Base-by-base conservation (phyloP, 2,329 filamentous ascomycete species). In the Ophiostoma australiae region DNA sequence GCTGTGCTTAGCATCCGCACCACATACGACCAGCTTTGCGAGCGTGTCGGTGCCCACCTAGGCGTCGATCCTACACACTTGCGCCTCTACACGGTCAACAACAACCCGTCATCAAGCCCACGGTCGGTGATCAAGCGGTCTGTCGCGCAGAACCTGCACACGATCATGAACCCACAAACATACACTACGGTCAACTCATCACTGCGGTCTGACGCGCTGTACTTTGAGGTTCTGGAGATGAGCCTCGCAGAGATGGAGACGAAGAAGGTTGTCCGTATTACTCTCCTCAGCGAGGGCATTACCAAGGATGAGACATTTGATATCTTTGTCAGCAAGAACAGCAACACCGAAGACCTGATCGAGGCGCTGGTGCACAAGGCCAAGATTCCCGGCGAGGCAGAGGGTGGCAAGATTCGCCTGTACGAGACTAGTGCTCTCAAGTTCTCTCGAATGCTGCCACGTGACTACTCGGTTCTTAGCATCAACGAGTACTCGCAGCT, bases 201-300 rank as follows among this genome's bases (percentile, higher is more conserved):
- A 41, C 91, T 93, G 77, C 86, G 89, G 70, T 81, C 86, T 27
- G 94, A 98, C 79, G 88, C 90, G 0, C 84, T 99, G 69, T 98
- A 90, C 79, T 99, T 94, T 77, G 95, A 99, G 79, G 88, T 98
- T 37, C 82, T 99, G 58, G 95, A 99, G 74, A 97, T 97, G 84
- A 97, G 93, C 76, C 82, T 99, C 67, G 91, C 92, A 33, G 96
- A 99, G 79, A 85, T 97, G 63, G 95, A 99, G 77, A 95, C 92
- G 71, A 95, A 97, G 83, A 97, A 96, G 83, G 88, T 84, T 71
- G 82, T 98, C 74, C 94, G 92, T 79, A 82, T 99, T 67, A 91
- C 85, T 1, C 94, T 91, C 88, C 83, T 99, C 66, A 91, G 90
- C 58, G 95, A 99, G 74, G 95, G 95, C 63, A 90, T 98, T 73